A percentile compares a stretch with the other conserved stretches of the same genome.
These are phyloP conservation scores for Ceratocystis cubensis DNA, from an alignment of 2,329 filamentous ascomycete genomes.

Conservation along the genomic window DNA sequence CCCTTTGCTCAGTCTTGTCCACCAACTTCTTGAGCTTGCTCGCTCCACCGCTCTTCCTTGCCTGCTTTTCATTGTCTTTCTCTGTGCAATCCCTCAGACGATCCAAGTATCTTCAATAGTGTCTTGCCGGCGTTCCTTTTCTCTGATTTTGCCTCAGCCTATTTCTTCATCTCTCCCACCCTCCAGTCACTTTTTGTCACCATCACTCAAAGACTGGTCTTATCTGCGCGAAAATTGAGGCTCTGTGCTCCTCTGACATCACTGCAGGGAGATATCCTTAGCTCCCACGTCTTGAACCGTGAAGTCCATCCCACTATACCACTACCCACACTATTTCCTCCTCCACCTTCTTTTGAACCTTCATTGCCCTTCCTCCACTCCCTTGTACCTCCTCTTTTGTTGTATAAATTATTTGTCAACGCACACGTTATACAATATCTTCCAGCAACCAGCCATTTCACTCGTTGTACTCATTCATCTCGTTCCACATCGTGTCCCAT, in stretches of 20 bases:
- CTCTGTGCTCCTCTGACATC: slow-evolving; percentile 12
- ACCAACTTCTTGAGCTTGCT: not conserved
- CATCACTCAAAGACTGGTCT: not conserved
- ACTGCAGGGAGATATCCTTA: slow-evolving; percentile 2
- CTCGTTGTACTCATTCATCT: not conserved
- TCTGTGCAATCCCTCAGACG: not conserved
- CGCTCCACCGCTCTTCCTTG: not conserved
- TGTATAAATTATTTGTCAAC: not conserved
- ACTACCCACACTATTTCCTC: not conserved
- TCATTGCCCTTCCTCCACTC: not conserved
- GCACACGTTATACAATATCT: no score
- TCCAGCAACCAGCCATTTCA: not conserved
- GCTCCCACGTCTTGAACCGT: not conserved
- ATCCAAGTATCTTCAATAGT: not conserved
- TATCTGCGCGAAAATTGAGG: slow-evolving; percentile 2
- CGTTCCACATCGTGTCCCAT: not conserved
- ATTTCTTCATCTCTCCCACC: not conserved
- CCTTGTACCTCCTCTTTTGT: not conserved
- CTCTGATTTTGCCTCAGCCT: not conserved
- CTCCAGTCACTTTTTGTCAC: not conserved
- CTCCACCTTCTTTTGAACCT: not conserved
- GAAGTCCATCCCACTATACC: not conserved
- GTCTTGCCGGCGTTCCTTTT: not conserved
- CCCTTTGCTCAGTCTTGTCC: not conserved
- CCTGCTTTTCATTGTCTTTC: not conserved